Evolutionary conservation across 345 rosid genomes (phyloP).

Genomic region (Salix suchowensis): DNA sequence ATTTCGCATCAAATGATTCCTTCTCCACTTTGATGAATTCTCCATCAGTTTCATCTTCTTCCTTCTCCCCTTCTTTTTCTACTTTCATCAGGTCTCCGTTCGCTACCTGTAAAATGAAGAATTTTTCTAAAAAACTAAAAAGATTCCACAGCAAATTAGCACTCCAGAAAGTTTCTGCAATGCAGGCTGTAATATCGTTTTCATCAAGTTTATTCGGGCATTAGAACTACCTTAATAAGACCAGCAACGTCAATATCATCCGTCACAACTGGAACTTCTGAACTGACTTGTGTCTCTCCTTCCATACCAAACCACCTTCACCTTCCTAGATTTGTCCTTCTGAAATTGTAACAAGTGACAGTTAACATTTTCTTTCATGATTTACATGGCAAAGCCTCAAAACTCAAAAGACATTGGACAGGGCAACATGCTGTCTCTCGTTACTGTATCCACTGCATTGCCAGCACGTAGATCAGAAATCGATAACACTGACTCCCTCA

Average conservation of each 20-base stretch:
- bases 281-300: conserved; percentile 40
- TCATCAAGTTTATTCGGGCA: not conserved
- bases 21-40: conserved; percentile 93
- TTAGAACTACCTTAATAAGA: conserved; percentile 51
- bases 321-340: not conserved
- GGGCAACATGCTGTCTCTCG: not conserved
- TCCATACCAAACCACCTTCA: conserved; percentile 44
- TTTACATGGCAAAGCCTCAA: not conserved
- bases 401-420: not conserved
- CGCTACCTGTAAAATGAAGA: conserved; percentile 28
- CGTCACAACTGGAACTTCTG: conserved; percentile 56
- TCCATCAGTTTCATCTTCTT: conserved; percentile 76
- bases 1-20: conserved; percentile 52
- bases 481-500: not conserved
- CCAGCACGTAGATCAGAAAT: not conserved
- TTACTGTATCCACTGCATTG: no score
- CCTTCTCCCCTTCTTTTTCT: conserved; percentile 54
- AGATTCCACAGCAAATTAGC: not conserved
- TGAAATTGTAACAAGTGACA: conserved; percentile 3
- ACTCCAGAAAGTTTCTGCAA: not conserved
- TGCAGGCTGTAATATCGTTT: not conserved
- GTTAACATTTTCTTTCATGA: not conserved
- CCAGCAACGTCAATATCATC: conserved; percentile 32
- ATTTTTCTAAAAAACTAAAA: not conserved
- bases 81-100: conserved; percentile 46